phyloP scores from a whole-genome alignment of 1,284 basidiomycete genomes.

The Kwoniella shivajii region DNA sequence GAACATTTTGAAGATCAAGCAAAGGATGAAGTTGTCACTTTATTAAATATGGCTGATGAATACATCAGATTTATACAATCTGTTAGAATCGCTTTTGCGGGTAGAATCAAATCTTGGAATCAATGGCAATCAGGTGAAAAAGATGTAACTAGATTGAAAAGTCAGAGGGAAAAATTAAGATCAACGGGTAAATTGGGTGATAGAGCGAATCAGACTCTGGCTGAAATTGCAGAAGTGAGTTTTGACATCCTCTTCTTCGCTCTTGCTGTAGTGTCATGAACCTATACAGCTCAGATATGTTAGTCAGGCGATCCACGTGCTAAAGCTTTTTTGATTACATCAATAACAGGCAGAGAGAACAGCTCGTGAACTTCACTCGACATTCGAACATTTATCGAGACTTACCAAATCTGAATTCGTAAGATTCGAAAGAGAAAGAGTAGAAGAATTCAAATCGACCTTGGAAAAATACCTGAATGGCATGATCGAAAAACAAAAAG shows the following conservation, averaged over 20 bases:
- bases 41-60: slow-evolving; percentile 81
- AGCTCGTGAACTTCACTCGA: slow-evolving; percentile 74
- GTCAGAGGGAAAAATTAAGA: slow-evolving; percentile 77
- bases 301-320: too few relatives aligned
- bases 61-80: slow-evolving; percentile 88
- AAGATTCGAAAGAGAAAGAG: slow-evolving; percentile 90
- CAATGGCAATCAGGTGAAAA: slow-evolving; percentile 77
- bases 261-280: too few relatives aligned
- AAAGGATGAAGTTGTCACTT: slow-evolving; percentile 72
- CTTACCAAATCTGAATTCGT: slow-evolving; percentile 87
- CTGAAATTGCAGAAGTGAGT: slow-evolving; percentile 74
- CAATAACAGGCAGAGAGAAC: slow-evolving; percentile 73
- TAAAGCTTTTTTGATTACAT: not conserved
- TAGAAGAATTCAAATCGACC: slow-evolving; percentile 61
- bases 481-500: slow-evolving; percentile 44
- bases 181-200: slow-evolving; percentile 64
- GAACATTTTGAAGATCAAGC: slow-evolving; percentile 71
- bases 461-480: slow-evolving; percentile 46
- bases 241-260: not conserved
- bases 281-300: too few relatives aligned
- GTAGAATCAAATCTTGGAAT: slow-evolving; percentile 79
- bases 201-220: slow-evolving; percentile 57
- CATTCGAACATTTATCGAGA: slow-evolving; percentile 84
- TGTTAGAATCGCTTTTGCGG: slow-evolving; percentile 82
- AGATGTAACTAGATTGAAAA: slow-evolving; percentile 71